Percentiles rank a stretch among this genome's conserved stretches.
phyloP scores from a whole-genome alignment of 2,329 filamentous ascomycete genomes.

The Aspergillus pseudoglaucus region DNA sequence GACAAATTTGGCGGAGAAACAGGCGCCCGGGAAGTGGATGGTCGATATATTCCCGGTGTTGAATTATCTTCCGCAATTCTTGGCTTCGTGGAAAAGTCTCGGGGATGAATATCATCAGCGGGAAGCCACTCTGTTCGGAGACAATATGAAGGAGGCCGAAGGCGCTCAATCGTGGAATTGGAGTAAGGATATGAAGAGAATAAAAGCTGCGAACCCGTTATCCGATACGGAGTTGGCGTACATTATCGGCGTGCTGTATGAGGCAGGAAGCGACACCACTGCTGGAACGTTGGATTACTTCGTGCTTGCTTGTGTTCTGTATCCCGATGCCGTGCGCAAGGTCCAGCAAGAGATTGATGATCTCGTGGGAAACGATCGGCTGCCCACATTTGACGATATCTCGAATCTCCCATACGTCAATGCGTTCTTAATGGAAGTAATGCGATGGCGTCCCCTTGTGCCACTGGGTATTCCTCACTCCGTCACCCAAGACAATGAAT shows the following conservation, averaged over 20 bases:
- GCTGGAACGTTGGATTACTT: constrained; percentile 40
- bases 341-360: constrained; percentile 35
- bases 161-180: constrained; percentile 18
- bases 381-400: constrained; percentile 23
- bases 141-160: constrained; percentile 11
- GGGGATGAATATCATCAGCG: constrained; percentile 13
- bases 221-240: constrained; percentile 40
- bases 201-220: constrained; percentile 38
- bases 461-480: constrained; percentile 43
- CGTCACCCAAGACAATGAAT: constrained; percentile 41
- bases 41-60: constrained; percentile 40
- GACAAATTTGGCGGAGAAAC: neutral
- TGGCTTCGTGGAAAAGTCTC: constrained; percentile 33
- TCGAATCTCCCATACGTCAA: constrained; percentile 20
- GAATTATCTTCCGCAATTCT: constrained; percentile 31
- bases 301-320: constrained; percentile 42
- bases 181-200: constrained; percentile 14
- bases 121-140: constrained; percentile 14
- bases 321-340: constrained; percentile 34
- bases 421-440: constrained; percentile 23
- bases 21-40: constrained; percentile 13
- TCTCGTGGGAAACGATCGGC: constrained; percentile 24
- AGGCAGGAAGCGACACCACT: constrained; percentile 46
- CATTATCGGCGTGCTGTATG: constrained; percentile 40
- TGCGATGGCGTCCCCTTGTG: constrained; percentile 28